Conservation (phyloP, 225 moss, liverwort and hornwort genomes). For the Pseudoscleropodium purum region DNA sequence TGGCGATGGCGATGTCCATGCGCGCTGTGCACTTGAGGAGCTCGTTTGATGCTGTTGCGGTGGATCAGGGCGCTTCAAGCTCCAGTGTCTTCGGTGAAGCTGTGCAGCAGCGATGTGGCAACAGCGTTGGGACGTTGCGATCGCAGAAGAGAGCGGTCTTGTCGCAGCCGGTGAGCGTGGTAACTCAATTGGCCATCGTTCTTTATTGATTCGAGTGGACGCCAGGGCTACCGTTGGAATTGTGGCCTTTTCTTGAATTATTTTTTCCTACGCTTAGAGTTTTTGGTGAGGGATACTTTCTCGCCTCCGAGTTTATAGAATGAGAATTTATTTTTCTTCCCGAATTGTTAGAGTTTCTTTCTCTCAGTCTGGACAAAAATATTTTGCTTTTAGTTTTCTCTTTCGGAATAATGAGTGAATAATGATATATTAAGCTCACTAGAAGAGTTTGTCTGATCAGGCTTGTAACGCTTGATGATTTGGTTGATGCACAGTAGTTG, state of each 20-base stretch:
- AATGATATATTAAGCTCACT: background rate
- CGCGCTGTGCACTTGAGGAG: background rate
- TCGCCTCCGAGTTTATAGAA: background rate
- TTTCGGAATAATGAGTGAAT: background rate
- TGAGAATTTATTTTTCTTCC: background rate
- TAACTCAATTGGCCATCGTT: background rate
- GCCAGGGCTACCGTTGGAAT: background rate
- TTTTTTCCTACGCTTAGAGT: background rate
- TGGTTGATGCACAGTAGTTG: background rate
- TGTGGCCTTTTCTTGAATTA: background rate
- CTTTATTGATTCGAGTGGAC: background rate
- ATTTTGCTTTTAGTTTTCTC: background rate
- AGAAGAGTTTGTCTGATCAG: background rate
- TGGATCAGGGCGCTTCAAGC: background rate
- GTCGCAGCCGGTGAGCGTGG: conserved; percentile 13
- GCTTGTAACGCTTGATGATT: background rate
- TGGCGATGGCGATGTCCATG: conserved; percentile 30
- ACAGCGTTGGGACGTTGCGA: background rate
- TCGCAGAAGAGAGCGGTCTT: background rate
- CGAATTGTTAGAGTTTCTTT: background rate
- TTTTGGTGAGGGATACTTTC: background rate
- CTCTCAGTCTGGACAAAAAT: background rate
- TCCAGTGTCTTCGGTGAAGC: conserved; percentile 18
- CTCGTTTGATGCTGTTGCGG: background rate
- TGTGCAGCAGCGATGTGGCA: background rate